These are phyloP conservation scores for Nicotiana rustica DNA, from an alignment of 305 asterid species.

Conservation along the genomic window DNA sequence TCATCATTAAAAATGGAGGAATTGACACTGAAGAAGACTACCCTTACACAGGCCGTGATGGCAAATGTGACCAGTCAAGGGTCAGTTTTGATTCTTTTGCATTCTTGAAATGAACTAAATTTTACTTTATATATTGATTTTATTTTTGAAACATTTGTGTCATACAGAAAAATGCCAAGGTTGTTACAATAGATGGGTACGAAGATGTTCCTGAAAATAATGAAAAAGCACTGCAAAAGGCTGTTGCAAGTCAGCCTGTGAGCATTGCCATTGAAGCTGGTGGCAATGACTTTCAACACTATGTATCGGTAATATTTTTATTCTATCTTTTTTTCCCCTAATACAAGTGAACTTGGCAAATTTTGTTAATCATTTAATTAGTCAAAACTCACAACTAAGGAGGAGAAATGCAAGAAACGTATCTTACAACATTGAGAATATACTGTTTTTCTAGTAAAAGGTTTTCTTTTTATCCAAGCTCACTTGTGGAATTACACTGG, in stretches of 20 bases:
- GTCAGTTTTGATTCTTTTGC: conserved; percentile 10
- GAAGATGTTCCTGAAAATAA: conserved; percentile 39
- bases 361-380: too few relatives aligned
- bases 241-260: conserved; percentile 41
- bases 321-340: not conserved
- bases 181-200: conserved; percentile 39
- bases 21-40: conserved; percentile 44
- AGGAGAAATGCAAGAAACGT: not conserved
- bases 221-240: conserved; percentile 41
- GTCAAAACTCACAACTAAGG: not conserved
- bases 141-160: not conserved
- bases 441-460: not conserved
- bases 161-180: conserved; percentile 39
- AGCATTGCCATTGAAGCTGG: conserved; percentile 46
- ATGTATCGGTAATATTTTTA: conserved; percentile 35
- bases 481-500: too few relatives aligned
- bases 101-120: not conserved
- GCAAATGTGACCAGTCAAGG: conserved; percentile 37
- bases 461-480: not conserved
- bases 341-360: not conserved
- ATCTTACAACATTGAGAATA: not conserved
- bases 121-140: not conserved
- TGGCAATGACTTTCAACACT: conserved; percentile 41
- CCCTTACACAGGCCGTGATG: conserved; percentile 37
- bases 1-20: conserved; percentile 45